These are phyloP conservation scores for Ogataea pilisensis DNA, from an alignment of 805 yeast species.

Conservation along the genomic window DNA sequence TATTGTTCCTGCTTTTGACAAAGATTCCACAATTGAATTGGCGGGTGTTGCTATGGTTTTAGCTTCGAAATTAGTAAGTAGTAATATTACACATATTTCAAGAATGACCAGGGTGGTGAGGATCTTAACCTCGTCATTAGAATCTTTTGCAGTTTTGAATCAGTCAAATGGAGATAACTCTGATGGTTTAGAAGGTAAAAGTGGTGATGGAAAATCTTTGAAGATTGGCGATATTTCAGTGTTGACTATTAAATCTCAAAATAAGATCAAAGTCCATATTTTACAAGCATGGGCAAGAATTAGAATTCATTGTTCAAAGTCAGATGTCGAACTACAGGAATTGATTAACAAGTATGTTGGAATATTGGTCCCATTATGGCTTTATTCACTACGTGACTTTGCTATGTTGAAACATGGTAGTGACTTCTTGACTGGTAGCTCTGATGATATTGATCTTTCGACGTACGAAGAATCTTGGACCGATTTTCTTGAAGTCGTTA, in stretches of 20 bases:
- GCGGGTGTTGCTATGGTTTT: constrained; percentile 76
- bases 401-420: constrained; percentile 58
- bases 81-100: constrained; percentile 48
- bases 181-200: constrained; percentile 20
- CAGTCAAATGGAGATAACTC: constrained; percentile 12
- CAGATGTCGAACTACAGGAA: constrained; percentile 42
- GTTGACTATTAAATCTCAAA: constrained; percentile 40
- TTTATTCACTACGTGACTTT: constrained; percentile 66
- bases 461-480: constrained; percentile 65
- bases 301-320: constrained; percentile 30
- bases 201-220: constrained; percentile 29
- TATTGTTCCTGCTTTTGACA: constrained; percentile 76
- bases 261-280: constrained; percentile 54
- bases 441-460: constrained; percentile 42
- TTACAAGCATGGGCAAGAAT: constrained; percentile 73
- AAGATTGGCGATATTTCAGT: constrained; percentile 55
- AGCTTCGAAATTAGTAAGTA: constrained; percentile 68
- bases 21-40: constrained; percentile 66
- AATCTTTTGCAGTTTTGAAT: constrained; percentile 40
- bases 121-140: constrained; percentile 62
- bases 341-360: constrained; percentile 54
- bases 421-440: constrained; percentile 29
- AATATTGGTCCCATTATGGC: constrained; percentile 74
- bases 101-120: constrained; percentile 55
- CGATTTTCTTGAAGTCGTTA: constrained; percentile 70